Conservation (phyloP, 768 basidiomycete species). For the Lactarius akahatsu region DNA sequence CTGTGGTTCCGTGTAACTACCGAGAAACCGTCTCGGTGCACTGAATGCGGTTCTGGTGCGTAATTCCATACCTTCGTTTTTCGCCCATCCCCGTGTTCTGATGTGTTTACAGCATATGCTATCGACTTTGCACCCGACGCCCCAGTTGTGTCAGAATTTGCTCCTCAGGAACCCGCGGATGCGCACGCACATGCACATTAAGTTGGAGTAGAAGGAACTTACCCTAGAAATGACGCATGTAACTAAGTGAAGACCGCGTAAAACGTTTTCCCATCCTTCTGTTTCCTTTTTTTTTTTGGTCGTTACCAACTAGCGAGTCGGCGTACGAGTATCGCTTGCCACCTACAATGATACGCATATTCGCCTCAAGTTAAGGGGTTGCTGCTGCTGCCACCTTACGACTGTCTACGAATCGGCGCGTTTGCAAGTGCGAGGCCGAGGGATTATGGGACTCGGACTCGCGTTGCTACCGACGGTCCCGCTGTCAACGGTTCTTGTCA, state of each 20-base stretch:
- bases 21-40: conserved; percentile 75
- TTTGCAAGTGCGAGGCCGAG: not conserved
- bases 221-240: conserved; percentile 23
- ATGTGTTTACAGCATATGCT: conserved; percentile 54
- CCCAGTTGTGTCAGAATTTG: conserved; percentile 23
- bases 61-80: conserved; percentile 14
- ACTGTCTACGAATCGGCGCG: not conserved
- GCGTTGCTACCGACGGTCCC: not conserved
- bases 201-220: not conserved
- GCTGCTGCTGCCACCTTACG: not conserved
- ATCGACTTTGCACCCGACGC: conserved; percentile 45
- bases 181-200: conserved; percentile 23
- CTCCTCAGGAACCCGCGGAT: conserved; percentile 25
- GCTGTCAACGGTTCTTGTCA: not conserved
- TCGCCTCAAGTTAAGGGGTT: not conserved
- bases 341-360: too few relatives aligned
- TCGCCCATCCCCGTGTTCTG: conserved; percentile 8
- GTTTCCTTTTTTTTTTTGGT: not conserved
- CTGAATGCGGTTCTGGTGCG: conserved; percentile 91
- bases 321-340: not conserved
- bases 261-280: not conserved
- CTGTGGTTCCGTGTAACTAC: conserved; percentile 75
- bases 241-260: conserved; percentile 10
- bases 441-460: too few relatives aligned
- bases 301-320: not conserved